A percentile compares a stretch with the other conserved stretches of the same genome.
Evolutionary conservation across 116 monocot species (phyloP).

Genomic region (Papilionanthe hybrid): DNA sequence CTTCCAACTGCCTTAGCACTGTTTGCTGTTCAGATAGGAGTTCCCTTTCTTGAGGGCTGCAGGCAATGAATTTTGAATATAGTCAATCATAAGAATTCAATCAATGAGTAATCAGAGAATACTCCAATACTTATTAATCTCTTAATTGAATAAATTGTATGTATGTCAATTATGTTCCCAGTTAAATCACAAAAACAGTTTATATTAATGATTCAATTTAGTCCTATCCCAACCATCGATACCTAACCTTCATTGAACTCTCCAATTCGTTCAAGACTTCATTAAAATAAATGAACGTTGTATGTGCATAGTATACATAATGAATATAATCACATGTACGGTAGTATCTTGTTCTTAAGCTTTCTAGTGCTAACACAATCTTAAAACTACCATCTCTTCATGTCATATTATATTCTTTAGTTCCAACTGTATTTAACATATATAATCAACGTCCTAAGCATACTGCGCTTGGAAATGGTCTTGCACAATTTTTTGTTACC

Average conservation of each 20-base stretch:
- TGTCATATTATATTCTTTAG: too few relatives aligned
- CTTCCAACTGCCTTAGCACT: conserved; percentile 82
- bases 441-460: too few relatives aligned
- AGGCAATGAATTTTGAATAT: neutral
- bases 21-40: conserved; percentile 69
- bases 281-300: neutral
- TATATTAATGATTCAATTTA: too few relatives aligned
- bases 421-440: too few relatives aligned
- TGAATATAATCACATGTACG: neutral
- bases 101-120: neutral
- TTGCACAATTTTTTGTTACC: too few relatives aligned
- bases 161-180: neutral
- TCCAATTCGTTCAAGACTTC: neutral
- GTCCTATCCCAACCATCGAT: neutral
- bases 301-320: neutral
- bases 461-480: too few relatives aligned
- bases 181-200: too few relatives aligned
- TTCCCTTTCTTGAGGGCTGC: conserved; percentile 76
- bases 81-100: neutral
- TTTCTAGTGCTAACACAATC: neutral
- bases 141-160: neutral
- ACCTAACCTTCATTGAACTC: neutral
- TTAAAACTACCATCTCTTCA: neutral
- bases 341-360: neutral
- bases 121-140: neutral